Evolutionary conservation across 2,329 filamentous ascomycete species (phyloP).

Genomic region (Lecanicillium sp.): DNA sequence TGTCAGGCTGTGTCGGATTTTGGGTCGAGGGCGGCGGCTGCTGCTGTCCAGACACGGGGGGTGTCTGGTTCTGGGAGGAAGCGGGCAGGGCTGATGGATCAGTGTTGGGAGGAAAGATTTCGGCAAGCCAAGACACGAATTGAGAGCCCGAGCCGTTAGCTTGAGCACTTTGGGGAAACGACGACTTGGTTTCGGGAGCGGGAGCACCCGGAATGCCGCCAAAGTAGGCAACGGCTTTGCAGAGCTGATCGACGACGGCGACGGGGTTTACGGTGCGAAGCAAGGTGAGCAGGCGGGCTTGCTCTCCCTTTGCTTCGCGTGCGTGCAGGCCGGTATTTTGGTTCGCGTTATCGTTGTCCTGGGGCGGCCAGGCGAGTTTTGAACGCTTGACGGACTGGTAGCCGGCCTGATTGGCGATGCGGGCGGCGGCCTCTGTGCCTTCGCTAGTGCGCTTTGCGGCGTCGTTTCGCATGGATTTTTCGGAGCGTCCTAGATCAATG

Average conservation of each 20-base stretch:
- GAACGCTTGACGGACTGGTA: constrained; percentile 46
- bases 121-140: constrained; percentile 56
- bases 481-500: constrained; percentile 45
- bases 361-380: constrained; percentile 29
- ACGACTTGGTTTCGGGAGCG: constrained; percentile 42
- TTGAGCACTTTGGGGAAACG: constrained; percentile 50
- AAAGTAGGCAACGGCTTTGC: constrained; percentile 57
- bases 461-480: constrained; percentile 43
- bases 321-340: constrained; percentile 21
- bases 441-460: constrained; percentile 58
- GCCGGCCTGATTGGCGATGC: constrained; percentile 46
- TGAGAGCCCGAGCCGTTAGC: constrained; percentile 52
- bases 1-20: neutral
- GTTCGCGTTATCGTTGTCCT: constrained; percentile 18
- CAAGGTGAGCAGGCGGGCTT: constrained; percentile 52
- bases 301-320: constrained; percentile 51
- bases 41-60: neutral
- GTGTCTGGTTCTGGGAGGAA: neutral
- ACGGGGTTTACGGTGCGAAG: constrained; percentile 49
- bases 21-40: neutral
- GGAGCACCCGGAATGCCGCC: constrained; percentile 53
- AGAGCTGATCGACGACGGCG: constrained; percentile 56
- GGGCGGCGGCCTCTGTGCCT: constrained; percentile 52
- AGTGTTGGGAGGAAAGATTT: constrained; percentile 49
- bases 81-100: constrained; percentile 6